Evolutionary conservation across 1,139 yeast species (phyloP).

Genomic region (Hanseniaspora sp.): DNA sequence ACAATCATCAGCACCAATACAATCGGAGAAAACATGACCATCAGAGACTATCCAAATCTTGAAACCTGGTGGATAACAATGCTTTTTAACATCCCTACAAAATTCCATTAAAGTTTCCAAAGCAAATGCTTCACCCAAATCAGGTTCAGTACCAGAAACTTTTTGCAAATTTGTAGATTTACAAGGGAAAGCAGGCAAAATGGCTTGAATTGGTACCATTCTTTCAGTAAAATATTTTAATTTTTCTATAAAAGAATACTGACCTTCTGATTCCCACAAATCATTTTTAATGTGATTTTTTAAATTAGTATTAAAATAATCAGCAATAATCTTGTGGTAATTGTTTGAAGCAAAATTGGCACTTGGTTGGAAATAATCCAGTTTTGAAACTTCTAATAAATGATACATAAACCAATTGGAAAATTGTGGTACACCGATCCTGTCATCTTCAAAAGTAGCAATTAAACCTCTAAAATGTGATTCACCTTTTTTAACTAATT

Average conservation of each 20-base stretch:
- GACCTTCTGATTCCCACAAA: conserved; percentile 41
- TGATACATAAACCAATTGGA: conserved; percentile 33
- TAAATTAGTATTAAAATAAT: conserved; percentile 36
- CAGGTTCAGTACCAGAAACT: conserved; percentile 44
- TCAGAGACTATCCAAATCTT: conserved; percentile 49
- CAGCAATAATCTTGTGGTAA: conserved; percentile 28
- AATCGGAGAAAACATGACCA: conserved; percentile 57
- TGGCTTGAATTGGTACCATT: conserved; percentile 41
- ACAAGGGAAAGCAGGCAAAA: conserved; percentile 55
- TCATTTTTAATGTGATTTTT: conserved; percentile 41
- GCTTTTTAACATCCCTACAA: conserved; percentile 27
- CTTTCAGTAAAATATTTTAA: conserved; percentile 42
- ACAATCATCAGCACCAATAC: conserved; percentile 46
- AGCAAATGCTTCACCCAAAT: conserved; percentile 37
- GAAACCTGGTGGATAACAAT: conserved; percentile 45
- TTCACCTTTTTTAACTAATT: conserved; percentile 25
- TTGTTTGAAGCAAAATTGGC: conserved; percentile 17
- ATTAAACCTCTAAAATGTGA: conserved; percentile 31
- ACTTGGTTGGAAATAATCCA: conserved; percentile 21
- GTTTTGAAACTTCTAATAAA: conserved; percentile 29
- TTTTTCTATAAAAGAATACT: conserved; percentile 33
- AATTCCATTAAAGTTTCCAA: conserved; percentile 30
- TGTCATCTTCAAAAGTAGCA: conserved; percentile 26
- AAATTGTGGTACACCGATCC: conserved; percentile 20
- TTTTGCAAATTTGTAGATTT: conserved; percentile 47